Evolutionary conservation across 139 green algal genomes (phyloP).

Genomic region (Chlamydomonas sp.): DNA sequence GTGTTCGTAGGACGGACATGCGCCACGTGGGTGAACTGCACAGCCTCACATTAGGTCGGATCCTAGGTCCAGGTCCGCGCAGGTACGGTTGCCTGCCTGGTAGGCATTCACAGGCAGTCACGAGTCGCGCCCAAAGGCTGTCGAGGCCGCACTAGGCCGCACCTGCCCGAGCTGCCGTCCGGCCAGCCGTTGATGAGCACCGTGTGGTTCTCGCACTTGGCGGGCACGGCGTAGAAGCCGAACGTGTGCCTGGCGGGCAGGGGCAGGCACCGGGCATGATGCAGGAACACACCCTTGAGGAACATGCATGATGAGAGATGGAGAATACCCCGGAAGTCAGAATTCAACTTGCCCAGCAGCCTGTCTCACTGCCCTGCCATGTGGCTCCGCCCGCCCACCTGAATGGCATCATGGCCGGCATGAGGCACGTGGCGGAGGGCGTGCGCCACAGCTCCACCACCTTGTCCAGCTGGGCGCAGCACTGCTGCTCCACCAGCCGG

Average conservation of each 20-base stretch:
- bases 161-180: constrained; percentile 33
- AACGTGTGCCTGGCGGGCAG: constrained; percentile 11
- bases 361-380: no score
- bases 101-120: no score
- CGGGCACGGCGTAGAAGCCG: constrained; percentile 24
- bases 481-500: not conserved
- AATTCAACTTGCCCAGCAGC: no score
- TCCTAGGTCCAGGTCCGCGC: not conserved
- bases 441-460: constrained; percentile 21
- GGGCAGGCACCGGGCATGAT: not conserved
- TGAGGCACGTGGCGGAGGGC: not conserved
- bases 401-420: constrained; percentile 15
- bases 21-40: not conserved
- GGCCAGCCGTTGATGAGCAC: constrained; percentile 36
- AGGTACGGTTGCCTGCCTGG: not conserved
- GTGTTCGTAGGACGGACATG: no score
- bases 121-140: no score
- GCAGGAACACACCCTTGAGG: not conserved
- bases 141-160: not conserved
- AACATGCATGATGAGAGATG: not conserved
- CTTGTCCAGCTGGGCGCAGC: not conserved
- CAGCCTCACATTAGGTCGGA: not conserved
- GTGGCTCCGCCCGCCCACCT: not conserved
- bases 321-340: not conserved
- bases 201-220: constrained; percentile 1